Conservation (phyloP, 371 early-diverging fungal species). For the Lichtheimia corymbifera region DNA sequence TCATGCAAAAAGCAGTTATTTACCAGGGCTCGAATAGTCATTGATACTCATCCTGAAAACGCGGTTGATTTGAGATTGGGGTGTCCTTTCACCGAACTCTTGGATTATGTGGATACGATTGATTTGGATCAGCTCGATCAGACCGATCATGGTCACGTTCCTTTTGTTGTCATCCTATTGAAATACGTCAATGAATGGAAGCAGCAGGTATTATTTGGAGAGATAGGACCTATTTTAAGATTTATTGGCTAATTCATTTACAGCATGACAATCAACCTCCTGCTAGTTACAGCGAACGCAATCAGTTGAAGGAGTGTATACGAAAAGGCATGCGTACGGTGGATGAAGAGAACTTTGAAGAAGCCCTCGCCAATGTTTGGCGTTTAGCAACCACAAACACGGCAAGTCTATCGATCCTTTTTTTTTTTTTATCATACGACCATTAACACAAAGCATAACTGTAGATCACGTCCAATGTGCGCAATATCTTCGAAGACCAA, state of each 20-base stretch:
- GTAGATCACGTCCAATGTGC: constrained; percentile 53
- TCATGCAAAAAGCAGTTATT: not conserved
- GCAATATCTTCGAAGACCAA: constrained; percentile 53
- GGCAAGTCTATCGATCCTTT: constrained; percentile 8
- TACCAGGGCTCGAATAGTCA: constrained; percentile 51
- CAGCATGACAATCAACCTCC: constrained; percentile 60
- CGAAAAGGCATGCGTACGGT: constrained; percentile 51
- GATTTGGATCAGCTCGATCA: constrained; percentile 68
- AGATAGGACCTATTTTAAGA: not conserved
- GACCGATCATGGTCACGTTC: constrained; percentile 79
- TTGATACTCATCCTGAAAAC: constrained; percentile 88
- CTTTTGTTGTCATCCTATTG: constrained; percentile 81
- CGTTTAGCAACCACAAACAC: constrained; percentile 39
- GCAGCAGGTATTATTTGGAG: constrained; percentile 15
- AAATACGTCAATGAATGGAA: constrained; percentile 76
- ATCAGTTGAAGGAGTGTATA: constrained; percentile 67
- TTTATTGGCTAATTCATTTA: not conserved
- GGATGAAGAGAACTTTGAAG: constrained; percentile 89
- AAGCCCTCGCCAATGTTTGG: constrained; percentile 71
- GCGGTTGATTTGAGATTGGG: constrained; percentile 80
- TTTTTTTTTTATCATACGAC: too few relatives aligned
- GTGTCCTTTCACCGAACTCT: constrained; percentile 77
- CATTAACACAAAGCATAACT: not conserved
- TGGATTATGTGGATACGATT: constrained; percentile 56
- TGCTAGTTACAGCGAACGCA: constrained; percentile 59